Conservation (phyloP, 306 rosid genomes). For the Hippophae rhamnoides region DNA sequence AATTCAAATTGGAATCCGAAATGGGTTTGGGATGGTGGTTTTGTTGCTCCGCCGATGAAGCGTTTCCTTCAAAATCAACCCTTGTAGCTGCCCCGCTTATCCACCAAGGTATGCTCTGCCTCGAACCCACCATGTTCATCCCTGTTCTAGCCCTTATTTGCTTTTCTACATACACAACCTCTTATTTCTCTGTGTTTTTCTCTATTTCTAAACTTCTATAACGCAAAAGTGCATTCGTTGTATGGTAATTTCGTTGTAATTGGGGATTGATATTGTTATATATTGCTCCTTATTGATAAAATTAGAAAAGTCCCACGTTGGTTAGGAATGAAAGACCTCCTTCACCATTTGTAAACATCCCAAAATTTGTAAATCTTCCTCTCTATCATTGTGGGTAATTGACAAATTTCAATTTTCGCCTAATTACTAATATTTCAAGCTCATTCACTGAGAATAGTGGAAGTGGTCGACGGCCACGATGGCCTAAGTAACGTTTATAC, state of each 20-base stretch:
- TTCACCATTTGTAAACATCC: no score
- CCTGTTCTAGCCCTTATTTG: background rate
- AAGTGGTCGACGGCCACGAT: no score
- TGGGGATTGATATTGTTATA: no score
- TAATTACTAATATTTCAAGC: no score
- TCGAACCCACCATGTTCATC: constrained; percentile 31
- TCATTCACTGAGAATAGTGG: no score
- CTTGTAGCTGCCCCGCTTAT: constrained; percentile 25
- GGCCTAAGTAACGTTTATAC: no score
- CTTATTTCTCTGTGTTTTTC: background rate
- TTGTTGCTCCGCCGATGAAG: constrained; percentile 8
- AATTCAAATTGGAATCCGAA: constrained; percentile 39
- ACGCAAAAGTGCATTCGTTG: background rate
- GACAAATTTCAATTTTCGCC: no score
- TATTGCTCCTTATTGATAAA: no score
- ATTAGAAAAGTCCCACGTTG: no score
- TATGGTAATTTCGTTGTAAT: background rate
- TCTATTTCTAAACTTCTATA: background rate
- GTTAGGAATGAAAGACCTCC: no score
- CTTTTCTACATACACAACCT: background rate
- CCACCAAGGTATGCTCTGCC: constrained; percentile 38
- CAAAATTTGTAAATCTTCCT: no score
- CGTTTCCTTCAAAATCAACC: constrained; percentile 34
- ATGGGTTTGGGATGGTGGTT: constrained; percentile 3
- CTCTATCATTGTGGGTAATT: no score